Evolutionary conservation across 495 filamentous ascomycete species (phyloP), one percentile per base, ranked within the genome.

Genomic region (Penicillium verhagenii): DNA sequence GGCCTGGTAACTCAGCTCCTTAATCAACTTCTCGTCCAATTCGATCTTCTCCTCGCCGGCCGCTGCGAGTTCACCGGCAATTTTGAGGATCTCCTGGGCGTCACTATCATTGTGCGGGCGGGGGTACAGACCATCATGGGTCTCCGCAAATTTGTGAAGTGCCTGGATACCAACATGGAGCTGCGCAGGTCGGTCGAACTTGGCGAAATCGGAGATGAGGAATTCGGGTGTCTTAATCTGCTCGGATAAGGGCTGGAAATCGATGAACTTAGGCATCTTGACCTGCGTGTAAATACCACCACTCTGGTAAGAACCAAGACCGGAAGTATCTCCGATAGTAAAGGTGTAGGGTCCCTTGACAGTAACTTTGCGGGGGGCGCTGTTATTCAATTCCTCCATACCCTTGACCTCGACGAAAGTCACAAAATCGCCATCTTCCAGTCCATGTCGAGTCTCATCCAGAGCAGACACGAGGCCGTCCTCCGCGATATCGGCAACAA

Each of bases 321-420:
- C 84, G 14, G 91, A 91, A 8, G 96, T 91, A 72, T 97, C 91
- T 24, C 92, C 94, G 62, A 99, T 97, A 6, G 88, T 91, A 70
- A 99, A 99, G 9, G 94, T 95, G 67, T 97, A 97, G 3, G 95
- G 95, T 52, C 83, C 94, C 73, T 96, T 97, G 23, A 96, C 93
- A 6, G 87, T 92, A 37, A 99, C 75, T 73, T 96, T 95, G 52
- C 87, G 85, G 31, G 92, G 92, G 49, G 87, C 87, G 42, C 82
- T 81, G 63, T 83, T 80, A 67, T 97, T 98, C 47, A 97, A 71
- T 16, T 71, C 86, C 51, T 96, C 93, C 91, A 97, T 96, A 23
- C 94, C 94, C 72, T 91, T 82, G 42, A 99, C 71, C 72, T 97
- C 95, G 4, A 86, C 86, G 65, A 99, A 99, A 3, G 90, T 96